Percentiles rank a stretch among this genome's conserved stretches.
Evolutionary conservation across 768 basidiomycete genomes (phyloP).

Genomic region (Auriculariales sp.): DNA sequence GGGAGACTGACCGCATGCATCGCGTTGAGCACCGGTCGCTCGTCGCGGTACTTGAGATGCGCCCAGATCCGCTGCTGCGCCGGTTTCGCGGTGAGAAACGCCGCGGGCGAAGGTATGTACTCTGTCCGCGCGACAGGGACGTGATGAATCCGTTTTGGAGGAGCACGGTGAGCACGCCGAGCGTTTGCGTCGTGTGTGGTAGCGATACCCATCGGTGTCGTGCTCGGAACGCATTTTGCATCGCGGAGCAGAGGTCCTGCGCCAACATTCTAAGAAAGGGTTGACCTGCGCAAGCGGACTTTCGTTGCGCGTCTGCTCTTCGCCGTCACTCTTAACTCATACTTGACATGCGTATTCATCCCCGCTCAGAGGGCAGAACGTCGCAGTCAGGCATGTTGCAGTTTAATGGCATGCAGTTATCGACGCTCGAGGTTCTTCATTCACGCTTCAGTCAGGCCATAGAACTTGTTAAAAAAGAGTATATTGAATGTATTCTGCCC

Average conservation of each 20-base stretch:
- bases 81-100: conserved; percentile 44
- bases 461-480: too few relatives aligned
- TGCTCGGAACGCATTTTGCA: conserved; percentile 89
- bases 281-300: too few relatives aligned
- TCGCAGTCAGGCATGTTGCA: too few relatives aligned
- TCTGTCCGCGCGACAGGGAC: conserved; percentile 69
- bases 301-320: too few relatives aligned
- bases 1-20: conserved; percentile 81
- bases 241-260: conserved; percentile 74
- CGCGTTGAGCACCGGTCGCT: conserved; percentile 62
- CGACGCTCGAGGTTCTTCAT: too few relatives aligned
- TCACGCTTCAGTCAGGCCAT: too few relatives aligned
- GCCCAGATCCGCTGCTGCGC: conserved; percentile 81
- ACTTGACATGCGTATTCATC: too few relatives aligned
- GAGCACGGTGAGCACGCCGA: conserved; percentile 85
- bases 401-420: too few relatives aligned
- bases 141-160: conserved; percentile 82
- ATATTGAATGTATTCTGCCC: too few relatives aligned
- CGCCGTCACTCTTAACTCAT: too few relatives aligned
- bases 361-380: too few relatives aligned
- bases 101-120: conserved; percentile 43
- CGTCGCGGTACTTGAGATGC: conserved; percentile 84
- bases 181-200: conserved; percentile 74
- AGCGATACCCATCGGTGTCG: conserved; percentile 67
- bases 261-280: too few relatives aligned